Conservation (phyloP, 768 basidiomycete species). For the Kwoniella sp. region DNA sequence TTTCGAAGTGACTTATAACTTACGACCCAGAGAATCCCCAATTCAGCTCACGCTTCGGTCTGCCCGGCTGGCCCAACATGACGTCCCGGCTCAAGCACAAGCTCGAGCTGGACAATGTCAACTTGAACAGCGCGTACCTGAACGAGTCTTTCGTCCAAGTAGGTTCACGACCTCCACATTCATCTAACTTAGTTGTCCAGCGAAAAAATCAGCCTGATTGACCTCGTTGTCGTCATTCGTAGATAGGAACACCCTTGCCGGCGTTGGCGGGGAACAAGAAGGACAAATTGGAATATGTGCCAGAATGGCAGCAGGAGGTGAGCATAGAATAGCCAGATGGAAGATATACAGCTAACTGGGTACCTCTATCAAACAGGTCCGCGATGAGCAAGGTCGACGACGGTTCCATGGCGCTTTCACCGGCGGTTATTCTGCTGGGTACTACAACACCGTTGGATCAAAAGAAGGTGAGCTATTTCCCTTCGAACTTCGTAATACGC, state of each 20-base stretch:
- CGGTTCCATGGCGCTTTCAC: constrained; percentile 98
- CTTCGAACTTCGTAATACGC: no score
- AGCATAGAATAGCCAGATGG: constrained; percentile 36
- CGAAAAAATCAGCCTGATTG: constrained; percentile 11
- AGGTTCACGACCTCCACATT: constrained; percentile 35
- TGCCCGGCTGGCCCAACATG: constrained; percentile 50
- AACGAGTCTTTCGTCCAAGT: constrained; percentile 87
- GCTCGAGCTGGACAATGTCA: constrained; percentile 67
- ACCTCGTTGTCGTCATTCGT: not conserved
- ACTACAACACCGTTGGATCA: constrained; percentile 93
- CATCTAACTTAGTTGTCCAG: constrained; percentile 4
- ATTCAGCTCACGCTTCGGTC: no score
- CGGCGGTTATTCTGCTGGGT: constrained; percentile 95
- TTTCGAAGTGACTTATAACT: no score
- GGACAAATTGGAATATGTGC: constrained; percentile 92
- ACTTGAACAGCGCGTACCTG: constrained; percentile 66
- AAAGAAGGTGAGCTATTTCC: constrained; percentile 72
- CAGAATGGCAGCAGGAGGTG: constrained; percentile 97
- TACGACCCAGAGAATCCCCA: no score
- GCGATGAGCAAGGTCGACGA: constrained; percentile 89
- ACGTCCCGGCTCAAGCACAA: constrained; percentile 73
- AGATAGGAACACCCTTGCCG: constrained; percentile 94
- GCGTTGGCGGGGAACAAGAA: constrained; percentile 80
- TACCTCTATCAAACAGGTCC: constrained; percentile 62
- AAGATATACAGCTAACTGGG: constrained; percentile 7